These are phyloP conservation scores for Talaromyces piceae DNA, from an alignment of 2,329 filamentous ascomycete genomes.

Conservation along the genomic window DNA sequence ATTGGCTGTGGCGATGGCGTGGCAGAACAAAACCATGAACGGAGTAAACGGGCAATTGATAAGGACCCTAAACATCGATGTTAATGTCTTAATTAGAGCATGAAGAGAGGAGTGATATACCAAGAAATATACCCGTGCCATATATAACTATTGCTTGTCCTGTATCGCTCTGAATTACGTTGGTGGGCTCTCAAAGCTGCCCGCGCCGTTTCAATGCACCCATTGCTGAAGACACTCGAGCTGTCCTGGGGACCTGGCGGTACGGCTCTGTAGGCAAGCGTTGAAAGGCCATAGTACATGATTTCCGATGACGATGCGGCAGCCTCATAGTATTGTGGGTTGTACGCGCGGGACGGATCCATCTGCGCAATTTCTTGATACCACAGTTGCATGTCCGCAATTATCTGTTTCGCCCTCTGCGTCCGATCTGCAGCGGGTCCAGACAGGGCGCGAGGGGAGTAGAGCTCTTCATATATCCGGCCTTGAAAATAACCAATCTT, in stretches of 20 bases:
- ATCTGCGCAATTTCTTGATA: conserved; percentile 13
- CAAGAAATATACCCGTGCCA: conserved; percentile 15
- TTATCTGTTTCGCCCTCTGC: conserved; percentile 12
- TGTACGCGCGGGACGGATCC: conserved; percentile 14
- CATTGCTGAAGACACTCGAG: conserved; percentile 25
- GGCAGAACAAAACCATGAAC: conserved; percentile 35
- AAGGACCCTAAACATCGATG: conserved; percentile 14
- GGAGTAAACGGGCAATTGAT: conserved; percentile 35
- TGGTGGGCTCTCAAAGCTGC: conserved; percentile 28
- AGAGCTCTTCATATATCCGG: conserved; percentile 52
- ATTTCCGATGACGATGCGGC: conserved; percentile 27
- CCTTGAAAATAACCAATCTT: conserved; percentile 51
- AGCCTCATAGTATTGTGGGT: conserved; percentile 18
- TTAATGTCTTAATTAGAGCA: not conserved
- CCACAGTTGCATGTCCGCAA: conserved; percentile 11
- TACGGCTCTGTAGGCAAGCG: conserved; percentile 35
- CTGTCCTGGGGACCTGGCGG: conserved; percentile 22
- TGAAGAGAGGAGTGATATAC: not conserved
- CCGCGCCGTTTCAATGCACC: conserved; percentile 32
- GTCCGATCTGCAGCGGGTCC: conserved; percentile 21
- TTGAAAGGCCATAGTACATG: conserved; percentile 29
- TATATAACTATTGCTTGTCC: conserved; percentile 13
- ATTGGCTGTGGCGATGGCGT: conserved; percentile 41
- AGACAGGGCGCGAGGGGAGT: conserved; percentile 32
- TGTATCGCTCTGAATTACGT: conserved; percentile 12